phyloP scores from a whole-genome alignment of 116 monocot species.

The Trichopus zeylanicus region DNA sequence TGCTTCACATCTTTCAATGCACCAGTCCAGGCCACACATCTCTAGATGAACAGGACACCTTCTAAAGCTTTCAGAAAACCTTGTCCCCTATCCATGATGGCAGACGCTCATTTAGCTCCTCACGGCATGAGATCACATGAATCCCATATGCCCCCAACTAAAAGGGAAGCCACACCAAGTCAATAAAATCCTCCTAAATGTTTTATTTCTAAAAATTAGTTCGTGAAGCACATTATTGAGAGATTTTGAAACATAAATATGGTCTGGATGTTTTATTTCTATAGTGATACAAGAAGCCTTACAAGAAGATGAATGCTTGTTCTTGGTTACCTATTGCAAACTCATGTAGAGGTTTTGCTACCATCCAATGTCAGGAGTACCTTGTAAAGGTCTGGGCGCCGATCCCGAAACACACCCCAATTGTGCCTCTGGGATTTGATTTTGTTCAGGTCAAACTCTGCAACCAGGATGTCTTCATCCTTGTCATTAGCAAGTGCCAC shows the following conservation, averaged over 20 bases:
- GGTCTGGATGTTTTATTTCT: not conserved
- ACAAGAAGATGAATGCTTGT: not conserved
- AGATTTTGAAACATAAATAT: not conserved
- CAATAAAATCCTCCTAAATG: not conserved
- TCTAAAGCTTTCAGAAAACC: not conserved
- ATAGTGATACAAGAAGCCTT: constrained; percentile 1
- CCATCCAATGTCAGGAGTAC: constrained; percentile 68
- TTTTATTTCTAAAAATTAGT: not conserved
- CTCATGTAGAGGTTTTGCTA: constrained; percentile 6
- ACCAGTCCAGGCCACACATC: not conserved
- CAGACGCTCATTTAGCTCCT: not conserved
- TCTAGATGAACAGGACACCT: not conserved
- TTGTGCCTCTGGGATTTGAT: constrained; percentile 68
- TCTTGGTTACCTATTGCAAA: not conserved
- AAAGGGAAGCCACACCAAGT: not conserved
- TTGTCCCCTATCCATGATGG: constrained; percentile 3
- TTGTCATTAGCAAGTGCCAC: constrained; percentile 70
- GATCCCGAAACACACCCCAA: constrained; percentile 86
- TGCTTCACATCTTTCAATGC: not conserved
- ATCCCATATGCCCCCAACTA: not conserved
- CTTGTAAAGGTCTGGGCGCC: constrained; percentile 76
- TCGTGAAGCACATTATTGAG: not conserved
- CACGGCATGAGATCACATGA: not conserved
- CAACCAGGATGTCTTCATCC: constrained; percentile 64
- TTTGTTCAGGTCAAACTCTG: constrained; percentile 64